Evolutionary conservation across 176 grass and related monocot species (phyloP), one percentile per base, ranked within the genome.

Genomic region (Triticum aestivum): DNA sequence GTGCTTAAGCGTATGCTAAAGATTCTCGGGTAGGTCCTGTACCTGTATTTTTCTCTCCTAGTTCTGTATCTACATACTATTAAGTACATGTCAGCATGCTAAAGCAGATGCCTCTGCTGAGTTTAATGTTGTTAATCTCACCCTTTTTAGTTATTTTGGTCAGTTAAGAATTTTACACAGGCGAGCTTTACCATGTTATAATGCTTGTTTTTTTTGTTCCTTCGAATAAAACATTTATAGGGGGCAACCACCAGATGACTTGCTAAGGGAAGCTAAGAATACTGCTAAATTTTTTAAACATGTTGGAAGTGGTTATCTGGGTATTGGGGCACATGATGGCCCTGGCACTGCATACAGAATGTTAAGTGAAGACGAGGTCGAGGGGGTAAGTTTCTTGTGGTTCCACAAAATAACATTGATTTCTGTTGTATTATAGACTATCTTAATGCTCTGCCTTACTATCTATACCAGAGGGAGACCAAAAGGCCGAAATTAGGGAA

Each of bases 251-350:
- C 90, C 97, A 79, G 94, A 99, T 92, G 84, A 90, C 51, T 65
- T 97, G 70, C 87, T 99, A 84, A 92, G 92, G 90, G 97, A 91
- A 82, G 92, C 94, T 79, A 94, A 97, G 85, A 91, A 94, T 65
- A 89, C 94, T 11, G 59, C 42, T 82, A 94, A 49, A 5, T 94
- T 93, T 83, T 99, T 99, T 87, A 97, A 94, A 86, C 92, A 89
- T 81, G 63, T 84, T 68, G 92, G 92, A 51, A 85, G 79, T 90
- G 52, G 88, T 75, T 89, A 88, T 82, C 69, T 52, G 41, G 73
- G 81, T 52, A 91, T 42, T 27, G 74, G 51, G 41, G 30, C 84
- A 62, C 41, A 73, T 71, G 75, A 85, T 62, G 84, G 81, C 73
- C 27, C 86, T 82, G 23, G 69, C 29, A 94, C 70, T 90, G 88